Conservation (phyloP, 1,284 basidiomycete species). For the Pyrrhoderma noxium region DNA sequence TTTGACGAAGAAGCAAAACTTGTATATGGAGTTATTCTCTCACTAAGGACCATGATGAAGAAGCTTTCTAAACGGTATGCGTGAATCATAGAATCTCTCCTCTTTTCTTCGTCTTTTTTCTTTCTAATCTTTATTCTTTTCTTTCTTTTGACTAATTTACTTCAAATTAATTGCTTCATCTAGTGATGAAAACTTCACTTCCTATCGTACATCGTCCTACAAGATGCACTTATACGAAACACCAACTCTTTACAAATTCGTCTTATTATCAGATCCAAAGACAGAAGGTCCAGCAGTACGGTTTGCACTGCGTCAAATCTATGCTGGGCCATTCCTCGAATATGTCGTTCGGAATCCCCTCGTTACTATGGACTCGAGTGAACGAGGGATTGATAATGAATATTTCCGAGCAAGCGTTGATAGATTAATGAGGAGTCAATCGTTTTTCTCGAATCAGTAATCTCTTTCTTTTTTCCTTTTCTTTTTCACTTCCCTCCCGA, state of each 20-base stretch:
- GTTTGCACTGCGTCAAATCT: constrained; percentile 81
- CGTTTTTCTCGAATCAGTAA: constrained; percentile 37
- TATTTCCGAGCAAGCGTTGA: constrained; percentile 82
- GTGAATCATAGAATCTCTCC: too few species aligned
- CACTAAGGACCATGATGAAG: constrained; percentile 90
- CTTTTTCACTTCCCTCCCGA: not conserved
- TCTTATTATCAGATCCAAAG: constrained; percentile 86
- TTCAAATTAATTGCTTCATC: too few species aligned
- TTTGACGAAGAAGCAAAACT: constrained; percentile 98
- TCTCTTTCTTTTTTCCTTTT: not conserved
- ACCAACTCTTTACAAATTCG: constrained; percentile 88
- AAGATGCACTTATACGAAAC: constrained; percentile 93
- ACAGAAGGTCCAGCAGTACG: constrained; percentile 58
- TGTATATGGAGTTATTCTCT: constrained; percentile 93
- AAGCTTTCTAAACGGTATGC: constrained; percentile 83
- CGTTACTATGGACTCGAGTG: constrained; percentile 71
- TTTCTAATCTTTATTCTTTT: too few species aligned
- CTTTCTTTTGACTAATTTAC: too few species aligned
- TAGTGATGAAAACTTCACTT: constrained; percentile 86
- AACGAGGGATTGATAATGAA: constrained; percentile 85
- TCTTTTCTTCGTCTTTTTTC: too few species aligned
- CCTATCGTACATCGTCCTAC: constrained; percentile 89
- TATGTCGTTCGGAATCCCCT: constrained; percentile 91
- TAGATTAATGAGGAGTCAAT: constrained; percentile 62
- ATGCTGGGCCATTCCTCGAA: constrained; percentile 90